phyloP scores from a whole-genome alignment of 169 alveolate species.

The Perkinsus olseni region DNA sequence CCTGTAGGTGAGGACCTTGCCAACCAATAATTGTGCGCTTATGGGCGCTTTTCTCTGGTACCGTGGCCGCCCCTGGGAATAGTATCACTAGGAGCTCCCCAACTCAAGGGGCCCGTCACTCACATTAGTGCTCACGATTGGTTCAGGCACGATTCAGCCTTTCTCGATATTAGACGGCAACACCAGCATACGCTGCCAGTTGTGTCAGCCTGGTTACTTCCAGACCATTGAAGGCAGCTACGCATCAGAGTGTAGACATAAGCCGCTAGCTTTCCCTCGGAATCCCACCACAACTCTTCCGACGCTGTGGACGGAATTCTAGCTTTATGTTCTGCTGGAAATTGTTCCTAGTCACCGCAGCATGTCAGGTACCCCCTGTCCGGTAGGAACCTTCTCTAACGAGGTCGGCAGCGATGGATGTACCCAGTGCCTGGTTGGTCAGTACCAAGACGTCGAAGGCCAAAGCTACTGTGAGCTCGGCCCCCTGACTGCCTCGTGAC shows the following conservation, averaged over 20 bases:
- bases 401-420: neutral
- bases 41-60: too few species aligned
- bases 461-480: neutral
- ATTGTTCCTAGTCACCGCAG: neutral
- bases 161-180: neutral
- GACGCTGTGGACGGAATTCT: neutral
- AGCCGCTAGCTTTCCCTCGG: too few species aligned
- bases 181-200: neutral
- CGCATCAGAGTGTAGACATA: neutral
- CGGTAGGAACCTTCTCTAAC: neutral
- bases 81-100: too few species aligned
- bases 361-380: neutral
- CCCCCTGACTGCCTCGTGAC: too few species aligned
- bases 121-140: too few species aligned
- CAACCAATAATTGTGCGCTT: too few species aligned
- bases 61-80: too few species aligned
- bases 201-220: neutral
- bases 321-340: neutral
- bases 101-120: too few species aligned
- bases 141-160: neutral
- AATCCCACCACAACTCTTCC: neutral
- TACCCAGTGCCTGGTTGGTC: neutral
- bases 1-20: too few species aligned
- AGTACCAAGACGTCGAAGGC: neutral
- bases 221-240: neutral